Evolutionary conservation across 1,139 yeast species (phyloP).

Genomic region (Candida tetrigidarum): DNA sequence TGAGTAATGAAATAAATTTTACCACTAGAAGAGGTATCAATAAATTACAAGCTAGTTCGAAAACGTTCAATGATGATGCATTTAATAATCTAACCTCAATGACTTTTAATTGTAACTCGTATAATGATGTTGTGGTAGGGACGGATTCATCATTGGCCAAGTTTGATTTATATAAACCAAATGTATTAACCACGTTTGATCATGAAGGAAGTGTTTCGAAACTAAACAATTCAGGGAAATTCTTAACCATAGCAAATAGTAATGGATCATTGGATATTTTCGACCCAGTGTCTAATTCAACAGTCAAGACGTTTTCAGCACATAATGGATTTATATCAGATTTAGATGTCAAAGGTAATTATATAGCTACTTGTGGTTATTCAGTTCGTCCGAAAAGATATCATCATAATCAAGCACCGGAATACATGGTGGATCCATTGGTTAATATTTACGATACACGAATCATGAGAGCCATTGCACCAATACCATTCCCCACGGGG

Average conservation of each 20-base stretch:
- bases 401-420: conserved; percentile 22
- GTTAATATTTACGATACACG: conserved; percentile 84
- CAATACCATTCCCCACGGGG: conserved; percentile 89
- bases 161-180: conserved; percentile 65
- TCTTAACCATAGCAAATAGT: conserved; percentile 64
- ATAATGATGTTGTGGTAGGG: conserved; percentile 43
- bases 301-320: conserved; percentile 66
- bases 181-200: conserved; percentile 24
- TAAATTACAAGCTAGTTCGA: conserved; percentile 37
- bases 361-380: conserved; percentile 82
- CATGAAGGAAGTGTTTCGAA: conserved; percentile 40
- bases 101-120: conserved; percentile 38
- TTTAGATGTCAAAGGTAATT: conserved; percentile 76
- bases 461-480: conserved; percentile 72
- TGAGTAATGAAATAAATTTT: conserved; percentile 54
- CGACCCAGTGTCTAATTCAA: conserved; percentile 62
- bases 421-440: conserved; percentile 66
- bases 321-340: conserved; percentile 80
- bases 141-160: conserved; percentile 47
- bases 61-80: conserved; percentile 28
- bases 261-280: conserved; percentile 78
- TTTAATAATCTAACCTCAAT: conserved; percentile 38
- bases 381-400: conserved; percentile 54
- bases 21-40: conserved; percentile 63
- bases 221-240: conserved; percentile 39